Evolutionary conservation across 176 grass and related monocot genomes (phyloP).

Genomic region (Sorghum bicolor): Sorghum_bicolor_NCBIv3 NC_012871.2:63182501-63183000

Average conservation of each 20-base stretch:
- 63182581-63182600: background rate
- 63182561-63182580: background rate
- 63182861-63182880: constrained; percentile 12
- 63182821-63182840: constrained; percentile 50
- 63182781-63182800: constrained; percentile 81
- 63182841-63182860: constrained; percentile 39
- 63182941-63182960: constrained; percentile 74
- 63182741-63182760: constrained; percentile 24
- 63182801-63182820: constrained; percentile 49
- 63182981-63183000: constrained; percentile 19
- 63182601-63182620: constrained; percentile 51
- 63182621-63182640: constrained; percentile 55
- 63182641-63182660: constrained; percentile 54
- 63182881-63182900: constrained; percentile 65
- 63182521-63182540: background rate
- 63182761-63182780: constrained; percentile 88
- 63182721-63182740: constrained; percentile 53
- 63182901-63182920: constrained; percentile 72
- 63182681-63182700: constrained; percentile 49
- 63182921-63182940: constrained; percentile 90
- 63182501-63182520: no score
- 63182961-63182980: constrained; percentile 61
- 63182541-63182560: background rate
- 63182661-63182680: constrained; percentile 80
- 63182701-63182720: constrained; percentile 64